Evolutionary conservation across 129 eudicot genomes (phyloP), one percentile per base, ranked within the genome.

Genomic region (Tagetes erecta): DNA sequence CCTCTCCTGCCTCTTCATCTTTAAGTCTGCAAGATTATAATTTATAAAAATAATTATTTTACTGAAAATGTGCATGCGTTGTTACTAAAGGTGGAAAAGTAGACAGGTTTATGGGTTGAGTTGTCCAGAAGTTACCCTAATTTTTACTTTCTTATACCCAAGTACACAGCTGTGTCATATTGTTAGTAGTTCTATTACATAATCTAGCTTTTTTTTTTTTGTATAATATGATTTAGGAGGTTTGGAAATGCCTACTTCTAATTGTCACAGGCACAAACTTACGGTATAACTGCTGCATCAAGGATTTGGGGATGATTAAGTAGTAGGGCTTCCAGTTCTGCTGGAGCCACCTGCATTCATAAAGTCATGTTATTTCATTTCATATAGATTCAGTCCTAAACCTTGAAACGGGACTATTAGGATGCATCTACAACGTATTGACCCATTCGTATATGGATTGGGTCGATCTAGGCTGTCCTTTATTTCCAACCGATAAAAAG

Each of bases 221-320:
- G 40, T 8, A 31, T 70, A 52, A 67, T 51, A 70, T 52, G 75
- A 34, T 59, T 34, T 10, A 4, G 67, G 67, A 62, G 65, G 52
- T 71, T 53, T 6, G 36, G 39, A 71, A 4, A 37, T 53, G 62
- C 7, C 39, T 27, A 71, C 64, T 66, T 42, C 5, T 60, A 34
- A 4, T n/a, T 70, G 52, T 60, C 14, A 8, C 71, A 58, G 39
- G 57, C 75, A 47, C 8, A 59, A 13, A 79, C 84, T 30, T 57
- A 91, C 87, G 97, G 97, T 64, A 87, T 78, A 45, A 87, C 94
- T 77, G 97, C 97, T 30, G 95, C 91, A 70, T 91, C 95, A 33
- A 87, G 83, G 72, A 91, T 88, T 5, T 82, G 74, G 4, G 87
- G 85, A 78, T 91, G 97, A 37, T 78, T 80, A 58, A 83, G 68